Percentiles rank a stretch among this genome's conserved stretches.
Conservation (phyloP, 2,329 filamentous ascomycete genomes). For the Truncatella angustata region DNA sequence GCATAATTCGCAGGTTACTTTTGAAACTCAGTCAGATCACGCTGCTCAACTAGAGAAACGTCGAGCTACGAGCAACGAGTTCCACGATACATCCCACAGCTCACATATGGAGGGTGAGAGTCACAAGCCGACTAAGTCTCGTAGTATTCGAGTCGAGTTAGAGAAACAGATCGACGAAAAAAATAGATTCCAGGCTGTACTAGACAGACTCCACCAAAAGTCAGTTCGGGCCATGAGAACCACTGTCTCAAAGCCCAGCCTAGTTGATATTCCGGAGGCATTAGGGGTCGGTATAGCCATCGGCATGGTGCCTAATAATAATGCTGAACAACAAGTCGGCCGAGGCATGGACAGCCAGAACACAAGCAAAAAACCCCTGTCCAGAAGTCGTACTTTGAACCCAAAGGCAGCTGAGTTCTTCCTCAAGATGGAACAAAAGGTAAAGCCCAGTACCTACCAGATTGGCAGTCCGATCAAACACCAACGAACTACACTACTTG, state of each 20-base stretch:
- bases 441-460: neutral
- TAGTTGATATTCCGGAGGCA: too few relatives aligned
- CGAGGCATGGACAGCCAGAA: too few relatives aligned
- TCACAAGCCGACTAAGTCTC: neutral
- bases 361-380: too few relatives aligned
- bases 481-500: neutral
- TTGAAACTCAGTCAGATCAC: neutral
- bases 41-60: too few relatives aligned
- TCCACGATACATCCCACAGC: too few relatives aligned
- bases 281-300: too few relatives aligned
- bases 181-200: conserved; percentile 15
- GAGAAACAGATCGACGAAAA: conserved; percentile 17
- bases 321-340: too few relatives aligned
- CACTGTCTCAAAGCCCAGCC: too few relatives aligned
- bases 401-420: conserved; percentile 24
- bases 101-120: neutral
- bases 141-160: neutral
- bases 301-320: too few relatives aligned
- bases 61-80: too few relatives aligned
- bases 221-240: too few relatives aligned
- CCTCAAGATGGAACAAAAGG: neutral
- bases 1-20: too few relatives aligned
- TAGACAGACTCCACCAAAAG: neutral
- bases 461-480: neutral
- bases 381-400: conserved; percentile 20